A percentile compares a stretch with the other conserved stretches of the same genome.
Conservation (phyloP, 805 yeast species). For the Lipomyces starkeyi region DNA sequence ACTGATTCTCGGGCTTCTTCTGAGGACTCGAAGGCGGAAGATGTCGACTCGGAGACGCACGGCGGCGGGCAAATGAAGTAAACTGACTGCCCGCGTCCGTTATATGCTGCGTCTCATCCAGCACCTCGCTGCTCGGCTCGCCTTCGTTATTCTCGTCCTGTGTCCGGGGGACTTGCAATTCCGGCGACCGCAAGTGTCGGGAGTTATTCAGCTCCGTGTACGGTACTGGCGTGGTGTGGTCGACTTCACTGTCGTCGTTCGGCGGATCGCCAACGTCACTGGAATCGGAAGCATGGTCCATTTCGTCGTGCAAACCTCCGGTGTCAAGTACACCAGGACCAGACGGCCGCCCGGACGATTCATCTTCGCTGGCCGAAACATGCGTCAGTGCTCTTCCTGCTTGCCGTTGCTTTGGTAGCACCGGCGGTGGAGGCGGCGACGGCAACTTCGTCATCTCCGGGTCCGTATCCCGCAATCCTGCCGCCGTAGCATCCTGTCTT, state of each 20-base stretch:
- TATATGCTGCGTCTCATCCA: constrained; percentile 3
- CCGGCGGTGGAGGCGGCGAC: not conserved
- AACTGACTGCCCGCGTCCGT: not conserved
- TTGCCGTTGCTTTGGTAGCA: not conserved
- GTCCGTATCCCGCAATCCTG: not conserved
- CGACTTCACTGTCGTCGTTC: not conserved
- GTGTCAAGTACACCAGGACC: not conserved
- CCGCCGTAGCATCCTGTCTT: not conserved
- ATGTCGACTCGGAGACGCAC: not conserved
- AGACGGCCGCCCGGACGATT: not conserved
- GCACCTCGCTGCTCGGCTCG: not conserved
- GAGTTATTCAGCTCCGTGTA: not conserved
- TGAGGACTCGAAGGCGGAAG: constrained; percentile 3
- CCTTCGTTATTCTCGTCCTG: not conserved
- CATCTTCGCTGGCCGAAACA: not conserved
- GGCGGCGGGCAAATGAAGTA: not conserved
- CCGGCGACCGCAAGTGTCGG: not conserved
- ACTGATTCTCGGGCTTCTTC: not conserved
- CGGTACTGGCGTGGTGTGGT: not conserved
- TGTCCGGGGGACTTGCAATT: constrained; percentile 3
- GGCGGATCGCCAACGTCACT: constrained; percentile 2
- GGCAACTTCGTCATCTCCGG: not conserved
- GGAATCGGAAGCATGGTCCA: constrained; percentile 1
- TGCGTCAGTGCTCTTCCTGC: not conserved
- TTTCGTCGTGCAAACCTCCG: not conserved